Conservation (phyloP, 1,284 basidiomycete genomes). For the Fomes fomentarius region DNA sequence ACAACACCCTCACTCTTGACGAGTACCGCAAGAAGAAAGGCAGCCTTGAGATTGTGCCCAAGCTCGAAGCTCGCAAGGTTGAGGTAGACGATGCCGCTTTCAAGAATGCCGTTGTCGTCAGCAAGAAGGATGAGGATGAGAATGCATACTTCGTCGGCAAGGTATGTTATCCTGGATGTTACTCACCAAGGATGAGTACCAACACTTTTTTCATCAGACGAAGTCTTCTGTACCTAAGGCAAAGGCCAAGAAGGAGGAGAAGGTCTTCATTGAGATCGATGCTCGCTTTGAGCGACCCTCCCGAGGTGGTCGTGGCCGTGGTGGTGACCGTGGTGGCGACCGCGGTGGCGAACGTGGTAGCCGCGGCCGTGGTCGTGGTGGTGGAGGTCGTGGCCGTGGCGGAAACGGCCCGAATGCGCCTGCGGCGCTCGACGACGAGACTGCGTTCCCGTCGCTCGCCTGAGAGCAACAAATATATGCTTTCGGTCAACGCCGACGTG, state of each 20-base stretch:
- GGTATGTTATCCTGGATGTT: slow-evolving; percentile 43
- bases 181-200: not conserved
- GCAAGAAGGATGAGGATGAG: slow-evolving; percentile 61
- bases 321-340: slow-evolving; percentile 36
- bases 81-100: slow-evolving; percentile 63
- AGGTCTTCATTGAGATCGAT: slow-evolving; percentile 78
- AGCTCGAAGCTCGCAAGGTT: slow-evolving; percentile 73
- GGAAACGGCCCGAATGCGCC: slow-evolving; percentile 38
- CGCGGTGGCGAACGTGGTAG: slow-evolving; percentile 44
- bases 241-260: slow-evolving; percentile 77
- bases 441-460: slow-evolving; percentile 83
- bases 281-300: slow-evolving; percentile 75
- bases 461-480: slow-evolving; percentile 35
- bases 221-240: slow-evolving; percentile 63
- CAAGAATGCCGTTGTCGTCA: slow-evolving; percentile 65
- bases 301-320: slow-evolving; percentile 56
- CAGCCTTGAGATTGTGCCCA: slow-evolving; percentile 58
- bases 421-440: slow-evolving; percentile 66
- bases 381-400: slow-evolving; percentile 46
- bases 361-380: slow-evolving; percentile 39
- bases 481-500: not conserved
- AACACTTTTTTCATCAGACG: slow-evolving; percentile 39
- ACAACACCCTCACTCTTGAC: slow-evolving; percentile 88
- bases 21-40: slow-evolving; percentile 81
- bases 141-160: slow-evolving; percentile 77